Base-by-base conservation (phyloP, 139 green algal species). In the Coccomyxa sp. region DNA sequence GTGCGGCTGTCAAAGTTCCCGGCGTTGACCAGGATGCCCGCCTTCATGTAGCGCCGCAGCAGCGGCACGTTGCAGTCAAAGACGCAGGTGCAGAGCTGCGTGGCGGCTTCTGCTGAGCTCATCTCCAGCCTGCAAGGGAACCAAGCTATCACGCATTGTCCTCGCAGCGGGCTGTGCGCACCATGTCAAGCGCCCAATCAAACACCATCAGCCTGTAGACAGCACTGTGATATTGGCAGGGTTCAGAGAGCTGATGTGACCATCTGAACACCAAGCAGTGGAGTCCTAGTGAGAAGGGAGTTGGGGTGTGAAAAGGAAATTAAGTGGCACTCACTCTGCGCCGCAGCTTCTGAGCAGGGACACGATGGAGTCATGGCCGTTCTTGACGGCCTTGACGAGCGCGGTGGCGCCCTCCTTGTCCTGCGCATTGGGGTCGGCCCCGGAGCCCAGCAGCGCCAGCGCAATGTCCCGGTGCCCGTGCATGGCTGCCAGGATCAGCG, bases 1-100 rank as follows among this genome's bases (percentile, higher is more conserved):
- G 79, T 88, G 73, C 90, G 85, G 68, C 81, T 69, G 82, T 94
- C 88, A 73, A 90, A 93, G 82, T 93, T 88, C 0, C 77, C 78
- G 5, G 82, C 58, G 64, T 92, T 74, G 36, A 88, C 79, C 24
- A 79, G 39, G 3, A 86, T 87, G 0, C 85, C 87, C 9, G 87
- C 86, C 8, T 39, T 50, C 37, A 93, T 73, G 55, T 91, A 79
- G 4, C 90, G 84, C 31, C 82, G 44, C 70, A 93, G 81, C 50
- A 82, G 69, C 6, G 80, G 74, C 72, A 88, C 76, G 71, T 91
- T 77, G 34, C 83, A 79, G 0, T 78, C 55, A 22, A 77, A 81
- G 7, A 90, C 78, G 9, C 41, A 68, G 10, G 73, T 86, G 80
- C 82, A 87, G 58, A 87, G 82, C 18, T 64, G 50, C 50, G 50